These are phyloP conservation scores for Schwanniomyces polymorphus DNA, from an alignment of 805 yeast species.

Conservation along the genomic window DNA sequence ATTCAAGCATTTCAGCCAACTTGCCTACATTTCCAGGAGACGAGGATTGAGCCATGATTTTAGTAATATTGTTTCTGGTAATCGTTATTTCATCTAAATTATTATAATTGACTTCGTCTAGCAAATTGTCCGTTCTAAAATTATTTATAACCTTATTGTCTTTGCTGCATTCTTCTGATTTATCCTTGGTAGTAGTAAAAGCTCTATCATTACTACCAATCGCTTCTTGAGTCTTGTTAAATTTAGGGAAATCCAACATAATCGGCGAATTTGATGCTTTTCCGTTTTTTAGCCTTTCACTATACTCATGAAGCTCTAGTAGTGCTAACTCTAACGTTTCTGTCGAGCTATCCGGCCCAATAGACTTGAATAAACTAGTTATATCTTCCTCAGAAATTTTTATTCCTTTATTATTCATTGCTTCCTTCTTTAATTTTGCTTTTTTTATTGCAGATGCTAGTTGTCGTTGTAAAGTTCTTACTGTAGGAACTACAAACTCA, in stretches of 20 bases:
- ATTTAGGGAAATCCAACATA: neutral
- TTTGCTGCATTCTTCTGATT: neutral
- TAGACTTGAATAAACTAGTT: constrained; percentile 10
- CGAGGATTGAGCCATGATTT: neutral
- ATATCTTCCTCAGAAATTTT: constrained; percentile 8
- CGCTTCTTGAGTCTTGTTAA: neutral
- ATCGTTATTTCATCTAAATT: neutral
- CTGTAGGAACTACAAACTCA: constrained; percentile 26
- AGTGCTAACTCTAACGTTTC: constrained; percentile 27
- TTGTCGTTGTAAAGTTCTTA: constrained; percentile 38
- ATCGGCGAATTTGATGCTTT: constrained; percentile 9
- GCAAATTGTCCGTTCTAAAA: neutral
- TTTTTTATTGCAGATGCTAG: constrained; percentile 31
- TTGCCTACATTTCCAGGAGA: neutral
- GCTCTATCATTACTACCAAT: neutral
- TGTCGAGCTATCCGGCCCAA: constrained; percentile 18
- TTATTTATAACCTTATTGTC: neutral
- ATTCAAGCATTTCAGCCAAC: constrained; percentile 5
- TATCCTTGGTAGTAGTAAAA: neutral
- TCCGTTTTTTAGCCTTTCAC: constrained; percentile 29
- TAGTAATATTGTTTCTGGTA: neutral
- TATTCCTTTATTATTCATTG: constrained; percentile 7
- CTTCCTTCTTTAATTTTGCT: constrained; percentile 15
- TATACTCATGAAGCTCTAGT: constrained; percentile 27
- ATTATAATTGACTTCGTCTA: neutral